Evolutionary conservation across 352 stramenopile species (phyloP), one percentile per base, ranked within the genome.

Genomic region (Phytophthora quininea): DNA sequence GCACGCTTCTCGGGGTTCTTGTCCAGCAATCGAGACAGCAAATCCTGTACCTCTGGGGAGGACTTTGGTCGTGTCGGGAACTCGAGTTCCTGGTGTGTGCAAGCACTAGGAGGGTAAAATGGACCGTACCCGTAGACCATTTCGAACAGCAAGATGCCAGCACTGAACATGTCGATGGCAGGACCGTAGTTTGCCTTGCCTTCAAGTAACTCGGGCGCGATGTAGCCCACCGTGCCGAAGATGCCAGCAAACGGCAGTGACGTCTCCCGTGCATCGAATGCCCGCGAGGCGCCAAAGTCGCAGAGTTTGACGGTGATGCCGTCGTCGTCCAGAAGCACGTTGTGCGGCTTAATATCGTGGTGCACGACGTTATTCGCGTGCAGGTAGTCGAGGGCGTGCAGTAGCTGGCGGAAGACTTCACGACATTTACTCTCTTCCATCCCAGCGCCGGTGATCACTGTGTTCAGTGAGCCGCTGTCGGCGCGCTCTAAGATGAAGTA

Each of bases 261-360:
- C 10, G 64, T 73, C 54, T 90, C 67, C 42, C 80, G 64, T 35
- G 65, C 56, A 42, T 79, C 82, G 56, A 94, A 88, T 14, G 89
- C 86, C 29, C 86, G 76, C 8, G 88, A 91, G n/a, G 85, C 84
- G 19, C 88, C 88, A 74, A 96, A 96, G 62, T 96, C 88, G 42
- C 86, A 92, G 31, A 96, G 55, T 57, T 96, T 96, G 30, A 94
- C 71, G 30, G 52, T 71, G 24, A 43, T 58, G 40, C 74, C 68
- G 31, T 76, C 68, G 24, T 83, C 68, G 42, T 90, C 76, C 30
- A 96, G 59, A 38, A 96, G 57, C 12, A 96, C 68, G 60, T 96
- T 96, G 58, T 89, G 73, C 3, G 91, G 90, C 65, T 98, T 97
- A 55, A 98, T 90, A 67, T 98, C 92, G 51, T 94, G 88, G 68